A percentile compares a stretch with the other conserved stretches of the same genome.
Evolutionary conservation across 345 rosid genomes (phyloP).

Genomic region (Eucalyptus urophylla): DNA sequence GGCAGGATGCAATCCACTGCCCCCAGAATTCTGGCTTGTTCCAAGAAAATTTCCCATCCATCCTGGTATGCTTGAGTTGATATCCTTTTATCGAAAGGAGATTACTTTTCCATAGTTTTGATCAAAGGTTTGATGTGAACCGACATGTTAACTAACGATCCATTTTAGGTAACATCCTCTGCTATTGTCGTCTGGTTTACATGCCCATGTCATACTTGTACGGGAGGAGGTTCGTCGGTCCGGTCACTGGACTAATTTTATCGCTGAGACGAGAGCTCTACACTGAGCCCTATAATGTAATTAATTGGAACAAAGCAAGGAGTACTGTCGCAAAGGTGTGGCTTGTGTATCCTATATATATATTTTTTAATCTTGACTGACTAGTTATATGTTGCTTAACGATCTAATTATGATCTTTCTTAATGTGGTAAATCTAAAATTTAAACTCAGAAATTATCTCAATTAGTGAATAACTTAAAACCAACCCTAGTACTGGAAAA

Average conservation of each 20-base stretch:
- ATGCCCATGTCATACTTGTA: conserved; percentile 65
- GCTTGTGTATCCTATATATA: not conserved
- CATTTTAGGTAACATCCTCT: conserved; percentile 33
- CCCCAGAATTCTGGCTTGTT: conserved; percentile 2
- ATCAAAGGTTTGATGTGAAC: not conserved
- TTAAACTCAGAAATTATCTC: not conserved
- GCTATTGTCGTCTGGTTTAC: conserved; percentile 42
- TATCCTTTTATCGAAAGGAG: not conserved
- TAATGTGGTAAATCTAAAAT: not conserved
- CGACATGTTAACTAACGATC: not conserved
- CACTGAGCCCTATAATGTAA: conserved; percentile 25
- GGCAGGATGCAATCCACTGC: conserved; percentile 56
- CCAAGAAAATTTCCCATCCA: not conserved
- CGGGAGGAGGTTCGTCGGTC: conserved; percentile 50
- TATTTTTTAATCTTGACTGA: not conserved
- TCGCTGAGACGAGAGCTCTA: conserved; percentile 43
- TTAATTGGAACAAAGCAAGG: conserved; percentile 45
- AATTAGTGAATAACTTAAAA: not conserved
- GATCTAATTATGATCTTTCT: not conserved
- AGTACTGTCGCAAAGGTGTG: conserved; percentile 29
- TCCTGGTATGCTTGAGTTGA: not conserved
- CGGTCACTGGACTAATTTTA: conserved; percentile 21
- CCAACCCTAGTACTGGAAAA: not conserved
- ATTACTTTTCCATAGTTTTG: not conserved
- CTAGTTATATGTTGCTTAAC: not conserved